phyloP scores from a whole-genome alignment of 78 protist genomes.

The Isochrysis galbana region DNA sequence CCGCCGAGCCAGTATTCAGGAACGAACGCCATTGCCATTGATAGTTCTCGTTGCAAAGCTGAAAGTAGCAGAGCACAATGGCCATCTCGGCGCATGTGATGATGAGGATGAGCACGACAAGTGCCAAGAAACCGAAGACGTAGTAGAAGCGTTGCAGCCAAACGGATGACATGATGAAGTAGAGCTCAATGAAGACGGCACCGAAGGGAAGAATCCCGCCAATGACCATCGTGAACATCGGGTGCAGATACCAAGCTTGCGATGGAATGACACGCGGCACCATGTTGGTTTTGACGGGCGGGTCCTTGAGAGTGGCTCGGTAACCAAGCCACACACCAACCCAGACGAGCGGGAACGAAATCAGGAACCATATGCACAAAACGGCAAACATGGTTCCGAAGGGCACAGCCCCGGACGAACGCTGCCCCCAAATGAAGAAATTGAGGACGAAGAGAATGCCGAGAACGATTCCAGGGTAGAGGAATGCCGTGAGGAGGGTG shows the following conservation, averaged over 20 bases:
- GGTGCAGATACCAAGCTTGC: conserved; percentile 43
- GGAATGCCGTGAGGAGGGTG: conserved; percentile 67
- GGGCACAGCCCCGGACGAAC: conserved; percentile 65
- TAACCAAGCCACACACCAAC: conserved; percentile 89
- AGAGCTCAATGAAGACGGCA: conserved; percentile 78
- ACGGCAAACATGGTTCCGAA: conserved; percentile 67
- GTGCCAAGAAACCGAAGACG: conserved; percentile 70
- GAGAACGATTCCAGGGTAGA: conserved; percentile 75
- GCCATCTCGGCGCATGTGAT: conserved; percentile 30
- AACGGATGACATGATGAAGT: conserved; percentile 72
- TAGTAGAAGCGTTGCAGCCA: conserved; percentile 61
- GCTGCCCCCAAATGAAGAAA: conserved; percentile 55
- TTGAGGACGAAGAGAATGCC: conserved; percentile 66
- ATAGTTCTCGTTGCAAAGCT: conserved; percentile 7
- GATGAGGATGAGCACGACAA: conserved; percentile 1
- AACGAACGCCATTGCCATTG: not conserved
- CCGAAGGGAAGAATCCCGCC: conserved; percentile 79
- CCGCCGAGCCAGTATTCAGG: conserved; percentile 8
- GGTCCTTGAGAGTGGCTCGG: not conserved
- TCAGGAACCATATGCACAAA: conserved; percentile 84
- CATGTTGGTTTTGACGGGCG: conserved; percentile 21
- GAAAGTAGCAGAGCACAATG: conserved; percentile 26
- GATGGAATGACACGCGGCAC: conserved; percentile 57
- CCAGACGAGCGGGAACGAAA: conserved; percentile 93
- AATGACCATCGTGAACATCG: conserved; percentile 27